A percentile compares a stretch with the other conserved stretches of the same genome.
These are phyloP conservation scores for Coemansia guatemalensis DNA, from an alignment of 192 early-diverging fungal genomes.

Conservation along the genomic window DNA sequence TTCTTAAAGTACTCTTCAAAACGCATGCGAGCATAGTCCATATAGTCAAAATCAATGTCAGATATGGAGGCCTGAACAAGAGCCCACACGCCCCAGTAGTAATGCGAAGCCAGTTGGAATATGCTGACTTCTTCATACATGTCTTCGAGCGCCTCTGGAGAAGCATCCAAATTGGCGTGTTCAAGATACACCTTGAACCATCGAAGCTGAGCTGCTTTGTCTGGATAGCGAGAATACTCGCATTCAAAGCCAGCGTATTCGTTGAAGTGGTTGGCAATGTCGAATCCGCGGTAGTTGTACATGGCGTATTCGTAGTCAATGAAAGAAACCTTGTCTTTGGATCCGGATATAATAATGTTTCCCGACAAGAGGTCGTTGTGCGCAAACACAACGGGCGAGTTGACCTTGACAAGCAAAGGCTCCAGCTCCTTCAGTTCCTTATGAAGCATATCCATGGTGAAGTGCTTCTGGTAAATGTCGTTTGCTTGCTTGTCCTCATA, in stretches of 20 bases:
- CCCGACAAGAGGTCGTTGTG: slow-evolving; percentile 92
- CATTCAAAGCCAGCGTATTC: slow-evolving; percentile 97
- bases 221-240: slow-evolving; percentile 83
- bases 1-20: slow-evolving; percentile 74
- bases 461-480: slow-evolving; percentile 34
- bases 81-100: slow-evolving; percentile 87
- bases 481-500: slow-evolving; percentile 26
- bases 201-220: slow-evolving; percentile 61
- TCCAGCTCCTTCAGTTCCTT: slow-evolving; percentile 58
- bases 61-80: slow-evolving; percentile 82
- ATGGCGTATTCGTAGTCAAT: slow-evolving; percentile 96
- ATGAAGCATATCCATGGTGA: slow-evolving; percentile 22
- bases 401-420: slow-evolving; percentile 53
- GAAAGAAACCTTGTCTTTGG: slow-evolving; percentile 64
- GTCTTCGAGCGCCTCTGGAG: slow-evolving; percentile 55
- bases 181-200: slow-evolving; percentile 81
- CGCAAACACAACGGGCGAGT: slow-evolving; percentile 84
- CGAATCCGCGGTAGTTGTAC: slow-evolving; percentile 84
- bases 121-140: slow-evolving; percentile 77
- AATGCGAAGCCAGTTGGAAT: slow-evolving; percentile 88
- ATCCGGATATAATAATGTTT: slow-evolving; percentile 70
- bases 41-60: slow-evolving; percentile 95
- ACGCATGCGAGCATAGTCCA: slow-evolving; percentile 79
- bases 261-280: slow-evolving; percentile 96
- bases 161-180: slow-evolving; percentile 34